phyloP scores from a whole-genome alignment of 441 rosid genomes.

The Aleurites moluccanus region DNA sequence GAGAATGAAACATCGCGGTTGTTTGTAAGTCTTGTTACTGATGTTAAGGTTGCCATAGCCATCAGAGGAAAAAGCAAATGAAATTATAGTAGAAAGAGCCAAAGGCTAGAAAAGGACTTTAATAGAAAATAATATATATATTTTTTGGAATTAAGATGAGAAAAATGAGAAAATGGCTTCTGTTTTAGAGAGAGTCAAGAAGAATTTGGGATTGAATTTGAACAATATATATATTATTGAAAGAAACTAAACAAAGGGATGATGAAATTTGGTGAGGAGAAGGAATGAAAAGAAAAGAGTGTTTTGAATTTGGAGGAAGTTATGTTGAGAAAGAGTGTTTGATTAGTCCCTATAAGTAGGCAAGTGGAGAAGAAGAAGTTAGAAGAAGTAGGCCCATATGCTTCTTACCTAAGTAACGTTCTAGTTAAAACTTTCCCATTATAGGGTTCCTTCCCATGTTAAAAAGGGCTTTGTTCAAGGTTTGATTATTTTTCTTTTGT shows the following conservation, averaged over 20 bases:
- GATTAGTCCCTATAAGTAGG: not conserved
- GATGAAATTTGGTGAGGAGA: not conserved
- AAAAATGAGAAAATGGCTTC: too few species aligned
- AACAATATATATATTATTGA: not conserved
- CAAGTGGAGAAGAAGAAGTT: not conserved
- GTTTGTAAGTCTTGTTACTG: constrained; percentile 22
- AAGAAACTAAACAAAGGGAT: constrained; percentile 20
- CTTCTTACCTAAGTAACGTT: not conserved
- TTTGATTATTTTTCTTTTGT: not conserved
- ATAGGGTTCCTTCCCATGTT: not conserved
- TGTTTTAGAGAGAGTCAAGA: constrained; percentile 4
- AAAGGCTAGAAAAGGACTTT: constrained; percentile 27
- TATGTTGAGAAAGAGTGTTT: not conserved
- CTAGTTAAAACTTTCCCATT: not conserved
- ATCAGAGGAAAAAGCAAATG: constrained; percentile 11
- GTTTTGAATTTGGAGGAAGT: not conserved
- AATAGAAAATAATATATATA: too few species aligned
- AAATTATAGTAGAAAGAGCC: not conserved
- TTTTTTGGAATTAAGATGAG: too few species aligned
- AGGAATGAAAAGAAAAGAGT: not conserved
- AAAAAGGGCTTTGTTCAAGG: not conserved
- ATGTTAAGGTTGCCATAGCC: constrained; percentile 42
- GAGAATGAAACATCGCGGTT: constrained; percentile 38
- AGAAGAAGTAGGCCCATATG: not conserved
- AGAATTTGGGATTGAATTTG: constrained; percentile 15